A percentile compares a stretch with the other conserved stretches of the same genome.
Conservation (phyloP, 2,329 filamentous ascomycete species). For the Endothia cerciana region DNA sequence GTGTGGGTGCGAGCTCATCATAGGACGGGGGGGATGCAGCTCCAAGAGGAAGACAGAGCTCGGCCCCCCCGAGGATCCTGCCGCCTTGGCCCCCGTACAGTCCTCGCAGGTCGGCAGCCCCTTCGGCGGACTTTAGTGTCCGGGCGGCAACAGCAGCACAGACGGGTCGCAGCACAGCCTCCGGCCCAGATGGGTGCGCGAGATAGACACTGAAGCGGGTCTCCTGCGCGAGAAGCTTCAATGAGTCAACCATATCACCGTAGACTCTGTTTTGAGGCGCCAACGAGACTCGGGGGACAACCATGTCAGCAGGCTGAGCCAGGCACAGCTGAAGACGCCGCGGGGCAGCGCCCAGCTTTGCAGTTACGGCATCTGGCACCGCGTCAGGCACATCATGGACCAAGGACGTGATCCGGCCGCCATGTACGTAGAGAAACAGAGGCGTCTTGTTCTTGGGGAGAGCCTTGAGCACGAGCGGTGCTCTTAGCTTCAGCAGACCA, state of each 20-base stretch:
- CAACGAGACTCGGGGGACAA: constrained; percentile 6
- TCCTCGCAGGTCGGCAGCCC: constrained; percentile 51
- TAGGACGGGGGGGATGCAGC: not conserved
- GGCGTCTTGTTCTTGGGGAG: not conserved
- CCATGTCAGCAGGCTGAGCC: not conserved
- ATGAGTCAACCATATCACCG: constrained; percentile 9
- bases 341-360: not conserved
- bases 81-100: constrained; percentile 41
- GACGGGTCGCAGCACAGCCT: not conserved
- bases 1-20: not conserved
- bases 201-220: constrained; percentile 2
- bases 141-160: not conserved
- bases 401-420: constrained; percentile 6
- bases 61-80: not conserved
- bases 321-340: not conserved
- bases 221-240: constrained; percentile 10
- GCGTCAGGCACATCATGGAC: not conserved
- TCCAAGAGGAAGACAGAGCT: not conserved
- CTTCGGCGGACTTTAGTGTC: constrained; percentile 34
- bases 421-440: constrained; percentile 2
- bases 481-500: constrained; percentile 3
- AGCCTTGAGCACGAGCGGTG: constrained; percentile 6
- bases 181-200: not conserved
- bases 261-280: constrained; percentile 8
- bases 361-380: not conserved